Evolutionary conservation across 164 flowering plant species (phyloP).

Genomic region (Chimonanthus praecox): DNA sequence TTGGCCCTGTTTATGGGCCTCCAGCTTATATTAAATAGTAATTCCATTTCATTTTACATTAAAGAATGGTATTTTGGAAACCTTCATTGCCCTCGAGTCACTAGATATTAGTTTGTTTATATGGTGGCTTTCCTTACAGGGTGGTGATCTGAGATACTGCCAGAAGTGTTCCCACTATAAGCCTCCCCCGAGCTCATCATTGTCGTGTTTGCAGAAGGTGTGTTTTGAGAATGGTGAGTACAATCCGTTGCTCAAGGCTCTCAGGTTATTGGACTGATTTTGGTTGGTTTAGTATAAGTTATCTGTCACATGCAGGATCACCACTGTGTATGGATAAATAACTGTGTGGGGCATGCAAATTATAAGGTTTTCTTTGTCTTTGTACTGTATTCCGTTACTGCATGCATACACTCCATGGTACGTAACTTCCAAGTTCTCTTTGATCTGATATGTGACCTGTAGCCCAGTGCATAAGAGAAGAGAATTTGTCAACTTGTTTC

Average conservation of each 20-base stretch:
- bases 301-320: constrained; percentile 67
- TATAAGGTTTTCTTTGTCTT: constrained; percentile 87
- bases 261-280: not conserved
- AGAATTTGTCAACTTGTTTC: not conserved
- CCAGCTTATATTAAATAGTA: no score
- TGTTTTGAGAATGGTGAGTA: constrained; percentile 84
- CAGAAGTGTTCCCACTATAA: constrained; percentile 87
- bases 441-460: not conserved
- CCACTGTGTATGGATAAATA: constrained; percentile 94
- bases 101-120: not conserved
- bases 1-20: no score
- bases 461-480: not conserved
- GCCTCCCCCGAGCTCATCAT: constrained; percentile 97
- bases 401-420: constrained; percentile 85
- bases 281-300: constrained; percentile 15
- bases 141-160: constrained; percentile 93
- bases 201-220: constrained; percentile 93
- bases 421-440: not conserved
- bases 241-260: constrained; percentile 6
- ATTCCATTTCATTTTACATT: not conserved
- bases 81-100: not conserved
- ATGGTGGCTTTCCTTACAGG: constrained; percentile 40
- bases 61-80: not conserved
- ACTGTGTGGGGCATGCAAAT: constrained; percentile 93
- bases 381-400: constrained; percentile 59